Evolutionary conservation across 371 early-diverging fungal genomes (phyloP), one percentile per base, ranked within the genome.

Genomic region (Mycotypha africana): DNA sequence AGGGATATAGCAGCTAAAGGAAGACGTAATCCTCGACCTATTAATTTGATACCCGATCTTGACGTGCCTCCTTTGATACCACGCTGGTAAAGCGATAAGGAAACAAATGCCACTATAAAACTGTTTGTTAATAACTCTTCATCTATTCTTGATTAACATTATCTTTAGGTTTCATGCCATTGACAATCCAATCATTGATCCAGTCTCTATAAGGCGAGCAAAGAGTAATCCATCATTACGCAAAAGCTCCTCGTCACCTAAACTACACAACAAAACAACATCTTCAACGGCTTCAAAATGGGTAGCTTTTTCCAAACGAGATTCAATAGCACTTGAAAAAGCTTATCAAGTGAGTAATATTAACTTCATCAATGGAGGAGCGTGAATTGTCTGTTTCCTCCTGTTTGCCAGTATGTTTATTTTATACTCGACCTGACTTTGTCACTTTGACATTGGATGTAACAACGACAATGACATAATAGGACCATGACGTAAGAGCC

Each of bases 301-400:
- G 83, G 65, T 75, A 2, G 69, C 83, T 17, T 80, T 82, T 51
- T 76, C 77, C 33, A 65, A 73, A 24, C 64, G 78, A 15, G 83
- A 82, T 47, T 75, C 81, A 5, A 53, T 51, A 41, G 78, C 81
- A 12, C 58, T 82, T 4, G 83, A 82, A 51, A 61, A 62, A 33
- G 79, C 79, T 14, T 79, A 70, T 45, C 63, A 65, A 54, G 73
- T 72, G 61, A 42, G 15, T 10, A n/a, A n/a, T n/a, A n/a, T n/a
- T n/a, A n/a, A n/a, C n/a, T n/a, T n/a, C n/a, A n/a, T n/a, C n/a
- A n/a, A n/a, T n/a, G n/a, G n/a, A n/a, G n/a, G n/a, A n/a, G n/a
- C n/a, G n/a, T n/a, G n/a, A n/a, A n/a, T n/a, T n/a, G n/a, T n/a
- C n/a, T n/a, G n/a, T n/a, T n/a, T n/a, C n/a, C n/a, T n/a, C n/a